These are phyloP conservation scores for Fusarium odoratissimum DNA, from an alignment of 2,329 filamentous ascomycete genomes.

Conservation along the genomic window DNA sequence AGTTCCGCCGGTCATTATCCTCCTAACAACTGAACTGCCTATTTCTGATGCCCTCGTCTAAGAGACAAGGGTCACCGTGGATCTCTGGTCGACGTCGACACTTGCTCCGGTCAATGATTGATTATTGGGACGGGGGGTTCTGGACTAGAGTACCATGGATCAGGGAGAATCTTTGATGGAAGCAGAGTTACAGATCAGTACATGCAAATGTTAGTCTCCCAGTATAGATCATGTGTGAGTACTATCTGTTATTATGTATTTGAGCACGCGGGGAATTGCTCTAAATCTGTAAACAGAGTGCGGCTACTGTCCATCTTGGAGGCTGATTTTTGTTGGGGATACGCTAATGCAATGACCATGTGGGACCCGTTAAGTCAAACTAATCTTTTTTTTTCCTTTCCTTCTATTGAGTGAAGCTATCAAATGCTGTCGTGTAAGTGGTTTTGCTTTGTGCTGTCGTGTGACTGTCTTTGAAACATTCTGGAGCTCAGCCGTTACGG, in stretches of 20 bases:
- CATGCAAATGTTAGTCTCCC: not conserved
- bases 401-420: constrained; percentile 6
- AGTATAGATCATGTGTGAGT: fast-evolving
- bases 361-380: constrained; percentile 30
- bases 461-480: not conserved
- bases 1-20: constrained; percentile 10
- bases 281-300: constrained; percentile 38
- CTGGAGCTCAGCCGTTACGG: not conserved
- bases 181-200: not conserved
- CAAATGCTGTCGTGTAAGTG: constrained; percentile 19
- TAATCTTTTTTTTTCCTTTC: constrained; percentile 12
- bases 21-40: constrained; percentile 22
- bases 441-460: constrained; percentile 5
- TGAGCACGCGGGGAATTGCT: constrained; percentile 24
- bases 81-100: constrained; percentile 36
- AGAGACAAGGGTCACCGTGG: constrained; percentile 24
- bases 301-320: constrained; percentile 16
- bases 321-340: constrained; percentile 46
- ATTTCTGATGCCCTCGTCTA: constrained; percentile 24
- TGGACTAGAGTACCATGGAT: constrained; percentile 16
- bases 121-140: constrained; percentile 21
- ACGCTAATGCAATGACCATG: constrained; percentile 43
- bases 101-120: constrained; percentile 19
- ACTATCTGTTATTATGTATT: constrained; percentile 4
- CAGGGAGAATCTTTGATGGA: not conserved